Conservation (phyloP, 2,329 filamentous ascomycete genomes). For the Neonectria neomacrospora region DNA sequence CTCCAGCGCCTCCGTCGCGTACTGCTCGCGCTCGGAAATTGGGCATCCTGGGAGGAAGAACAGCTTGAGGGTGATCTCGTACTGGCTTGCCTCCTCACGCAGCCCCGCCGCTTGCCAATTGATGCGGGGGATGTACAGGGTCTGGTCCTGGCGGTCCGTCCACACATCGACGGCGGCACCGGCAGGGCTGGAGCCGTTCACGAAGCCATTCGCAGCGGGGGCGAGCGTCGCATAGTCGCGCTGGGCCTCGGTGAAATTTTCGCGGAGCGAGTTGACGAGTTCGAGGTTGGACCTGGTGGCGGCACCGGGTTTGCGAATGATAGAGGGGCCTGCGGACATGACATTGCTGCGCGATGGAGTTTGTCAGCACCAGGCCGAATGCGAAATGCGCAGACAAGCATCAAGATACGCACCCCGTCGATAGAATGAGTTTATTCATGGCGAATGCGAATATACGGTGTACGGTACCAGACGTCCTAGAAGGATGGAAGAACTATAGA, state of each 20-base stretch:
- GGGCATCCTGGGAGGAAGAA: conserved; percentile 86
- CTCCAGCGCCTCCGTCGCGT: conserved; percentile 81
- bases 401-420: conserved; percentile 76
- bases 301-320: conserved; percentile 78
- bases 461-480: background rate
- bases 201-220: conserved; percentile 48
- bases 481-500: conserved; percentile 2
- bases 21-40: conserved; percentile 70
- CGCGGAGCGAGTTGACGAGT: conserved; percentile 86
- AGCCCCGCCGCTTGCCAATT: conserved; percentile 78
- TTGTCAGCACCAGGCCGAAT: conserved; percentile 32
- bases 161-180: conserved; percentile 62
- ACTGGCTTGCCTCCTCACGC: conserved; percentile 82
- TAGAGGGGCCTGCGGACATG: conserved; percentile 83
- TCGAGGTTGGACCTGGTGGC: conserved; percentile 89
- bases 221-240: conserved; percentile 62
- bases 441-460: conserved; percentile 30
- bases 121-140: conserved; percentile 81
- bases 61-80: conserved; percentile 95
- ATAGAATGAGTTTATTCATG: conserved; percentile 85
- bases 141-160: conserved; percentile 72
- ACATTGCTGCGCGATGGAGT: conserved; percentile 70
- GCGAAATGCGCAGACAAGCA: conserved; percentile 24
- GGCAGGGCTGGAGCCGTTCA: conserved; percentile 45
- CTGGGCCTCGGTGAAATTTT: conserved; percentile 82